These are phyloP conservation scores for Saccharomyces hybrid DNA, from an alignment of 1,139 yeast genomes.

Conservation along the genomic window DNA sequence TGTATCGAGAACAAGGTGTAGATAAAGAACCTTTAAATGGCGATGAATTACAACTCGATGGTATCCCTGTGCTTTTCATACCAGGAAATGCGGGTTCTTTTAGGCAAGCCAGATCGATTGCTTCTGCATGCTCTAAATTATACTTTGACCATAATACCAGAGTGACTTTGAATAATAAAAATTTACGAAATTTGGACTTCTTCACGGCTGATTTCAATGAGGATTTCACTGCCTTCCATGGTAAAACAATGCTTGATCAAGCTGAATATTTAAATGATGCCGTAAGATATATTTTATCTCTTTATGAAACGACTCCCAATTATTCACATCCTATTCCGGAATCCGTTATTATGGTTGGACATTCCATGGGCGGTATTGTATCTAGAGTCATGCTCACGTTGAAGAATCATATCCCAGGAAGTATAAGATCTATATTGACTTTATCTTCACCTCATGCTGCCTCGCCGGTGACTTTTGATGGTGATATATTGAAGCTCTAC, in stretches of 20 bases:
- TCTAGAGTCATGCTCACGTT: constrained; percentile 73
- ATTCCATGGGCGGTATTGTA: constrained; percentile 96
- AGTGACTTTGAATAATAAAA: constrained; percentile 27
- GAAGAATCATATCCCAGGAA: constrained; percentile 61
- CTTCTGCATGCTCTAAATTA: constrained; percentile 59
- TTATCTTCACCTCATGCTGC: constrained; percentile 89
- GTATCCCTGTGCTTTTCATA: constrained; percentile 82
- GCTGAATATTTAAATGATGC: constrained; percentile 93
- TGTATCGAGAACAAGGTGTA: constrained; percentile 69
- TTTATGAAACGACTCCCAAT: constrained; percentile 41
- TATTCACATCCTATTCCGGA: constrained; percentile 37
- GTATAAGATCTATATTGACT: constrained; percentile 79
- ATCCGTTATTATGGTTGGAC: constrained; percentile 78
- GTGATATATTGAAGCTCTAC: constrained; percentile 71
- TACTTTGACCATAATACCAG: constrained; percentile 35
- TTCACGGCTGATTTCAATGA: constrained; percentile 91
- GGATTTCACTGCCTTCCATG: constrained; percentile 94
- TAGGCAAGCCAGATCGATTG: constrained; percentile 85
- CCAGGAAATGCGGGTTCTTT: constrained; percentile 98
- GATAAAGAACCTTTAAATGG: constrained; percentile 50
- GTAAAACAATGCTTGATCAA: constrained; percentile 85
- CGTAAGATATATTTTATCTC: constrained; percentile 57
- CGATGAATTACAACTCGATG: constrained; percentile 42
- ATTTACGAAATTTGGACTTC: constrained; percentile 53
- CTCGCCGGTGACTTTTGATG: constrained; percentile 93